Evolutionary conservation across 192 early-diverging fungal species (phyloP), one percentile per base, ranked within the genome.

Genomic region (Dimargaris cristalligena): DNA sequence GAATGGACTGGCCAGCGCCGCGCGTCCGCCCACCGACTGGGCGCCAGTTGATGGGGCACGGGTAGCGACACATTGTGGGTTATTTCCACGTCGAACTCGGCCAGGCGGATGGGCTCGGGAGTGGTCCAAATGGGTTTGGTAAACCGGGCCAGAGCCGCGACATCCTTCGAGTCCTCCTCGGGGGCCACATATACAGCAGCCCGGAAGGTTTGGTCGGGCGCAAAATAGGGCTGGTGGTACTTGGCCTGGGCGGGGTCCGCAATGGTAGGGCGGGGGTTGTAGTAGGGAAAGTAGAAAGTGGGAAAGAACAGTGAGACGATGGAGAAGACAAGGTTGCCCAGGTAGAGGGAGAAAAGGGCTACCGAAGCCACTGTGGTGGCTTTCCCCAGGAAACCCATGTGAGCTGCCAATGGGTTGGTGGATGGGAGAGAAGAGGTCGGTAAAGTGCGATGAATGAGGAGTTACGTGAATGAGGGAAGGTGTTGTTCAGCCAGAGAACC

Each of bases 381-480:
- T n/a, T 33, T 29, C 34, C 62, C 50, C 14, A 63, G 30, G 30
- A 59, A n/a, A 31, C 62, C 62, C 62, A 63, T 63, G 34, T 10
- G 38, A 41, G n/a, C n/a, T n/a, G n/a, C n/a, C n/a, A n/a, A n/a
- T n/a, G n/a, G n/a, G n/a, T n/a, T n/a, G n/a, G n/a, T n/a, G n/a
- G n/a, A n/a, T n/a, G n/a, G n/a, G n/a, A n/a, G n/a, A n/a, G n/a
- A n/a, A n/a, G n/a, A n/a, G n/a, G n/a, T n/a, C n/a, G n/a, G n/a
- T n/a, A n/a, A n/a, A n/a, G n/a, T n/a, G n/a, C n/a, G n/a, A n/a
- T n/a, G n/a, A n/a, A n/a, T n/a, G n/a, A n/a, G n/a, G n/a, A n/a
- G n/a, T n/a, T n/a, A n/a, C n/a, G n/a, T n/a, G n/a, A n/a, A n/a
- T n/a, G n/a, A n/a, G n/a, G n/a, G n/a, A n/a, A n/a, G n/a, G n/a